Conservation (phyloP, 2,329 filamentous ascomycete species). For the Epichloe gansuensis region DNA sequence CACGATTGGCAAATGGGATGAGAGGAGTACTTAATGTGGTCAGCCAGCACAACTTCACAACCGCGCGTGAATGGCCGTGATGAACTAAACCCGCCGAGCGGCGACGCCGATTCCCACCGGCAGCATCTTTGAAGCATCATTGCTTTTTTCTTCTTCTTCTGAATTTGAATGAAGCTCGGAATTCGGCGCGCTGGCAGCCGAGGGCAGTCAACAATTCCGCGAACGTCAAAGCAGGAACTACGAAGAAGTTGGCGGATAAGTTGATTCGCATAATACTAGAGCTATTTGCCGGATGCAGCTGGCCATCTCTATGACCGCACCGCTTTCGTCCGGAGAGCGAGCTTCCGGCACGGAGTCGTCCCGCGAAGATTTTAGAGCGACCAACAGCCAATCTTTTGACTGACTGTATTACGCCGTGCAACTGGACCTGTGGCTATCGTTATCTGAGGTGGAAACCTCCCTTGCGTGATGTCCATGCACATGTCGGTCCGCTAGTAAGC, state of each 20-base stretch:
- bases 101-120: background rate
- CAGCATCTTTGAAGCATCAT: background rate
- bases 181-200: background rate
- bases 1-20: background rate
- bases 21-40: no score
- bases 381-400: no score
- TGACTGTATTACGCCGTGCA: no score
- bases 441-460: no score
- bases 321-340: background rate
- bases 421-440: no score
- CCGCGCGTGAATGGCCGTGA: background rate
- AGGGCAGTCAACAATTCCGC: background rate
- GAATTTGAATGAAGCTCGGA: background rate
- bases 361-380: background rate
- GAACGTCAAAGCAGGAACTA: background rate
- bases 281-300: background rate
- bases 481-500: no score
- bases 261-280: background rate
- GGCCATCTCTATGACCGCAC: background rate
- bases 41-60: no score
- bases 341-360: background rate
- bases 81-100: background rate
- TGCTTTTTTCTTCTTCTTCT: no score
- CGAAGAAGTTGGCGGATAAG: background rate
- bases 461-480: no score